phyloP scores from a whole-genome alignment of 768 basidiomycete species.

The Xerocomellus intermedius region DNA sequence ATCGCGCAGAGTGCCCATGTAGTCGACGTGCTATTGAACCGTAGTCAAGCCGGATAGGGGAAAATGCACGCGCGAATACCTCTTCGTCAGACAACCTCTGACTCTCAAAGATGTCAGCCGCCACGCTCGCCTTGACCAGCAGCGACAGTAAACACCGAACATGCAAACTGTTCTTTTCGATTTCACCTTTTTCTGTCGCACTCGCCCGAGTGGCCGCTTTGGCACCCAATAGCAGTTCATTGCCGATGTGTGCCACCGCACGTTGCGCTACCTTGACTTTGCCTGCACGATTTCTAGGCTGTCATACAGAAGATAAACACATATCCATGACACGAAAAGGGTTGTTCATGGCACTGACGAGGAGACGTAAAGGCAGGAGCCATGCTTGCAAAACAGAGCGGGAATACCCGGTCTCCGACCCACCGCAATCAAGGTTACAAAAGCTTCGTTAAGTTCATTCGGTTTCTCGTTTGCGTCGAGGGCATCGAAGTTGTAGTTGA shows the following conservation, averaged over 20 bases:
- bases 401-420: conserved; percentile 26
- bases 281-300: conserved; percentile 24
- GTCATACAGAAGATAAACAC: neutral
- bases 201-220: conserved; percentile 37
- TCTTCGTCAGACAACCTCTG: conserved; percentile 63
- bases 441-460: conserved; percentile 34
- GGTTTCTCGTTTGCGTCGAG: conserved; percentile 25
- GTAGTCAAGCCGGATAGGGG: neutral
- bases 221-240: conserved; percentile 46
- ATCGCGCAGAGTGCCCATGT: conserved; percentile 63
- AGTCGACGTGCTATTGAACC: conserved; percentile 33
- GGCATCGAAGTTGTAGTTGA: conserved; percentile 36
- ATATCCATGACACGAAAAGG: neutral
- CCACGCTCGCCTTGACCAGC: conserved; percentile 62
- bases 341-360: conserved; percentile 36
- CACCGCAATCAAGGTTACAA: conserved; percentile 27
- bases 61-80: conserved; percentile 54
- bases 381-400: conserved; percentile 32
- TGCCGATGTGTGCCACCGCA: conserved; percentile 51
- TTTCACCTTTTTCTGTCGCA: conserved; percentile 27
- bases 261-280: conserved; percentile 29
- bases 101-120: conserved; percentile 51
- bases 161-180: conserved; percentile 34
- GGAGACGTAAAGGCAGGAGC: conserved; percentile 37
- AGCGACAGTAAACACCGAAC: conserved; percentile 60